Base-by-base conservation (phyloP, 108 stramenopile species). In the Fistulifera pelliculosa region DNA sequence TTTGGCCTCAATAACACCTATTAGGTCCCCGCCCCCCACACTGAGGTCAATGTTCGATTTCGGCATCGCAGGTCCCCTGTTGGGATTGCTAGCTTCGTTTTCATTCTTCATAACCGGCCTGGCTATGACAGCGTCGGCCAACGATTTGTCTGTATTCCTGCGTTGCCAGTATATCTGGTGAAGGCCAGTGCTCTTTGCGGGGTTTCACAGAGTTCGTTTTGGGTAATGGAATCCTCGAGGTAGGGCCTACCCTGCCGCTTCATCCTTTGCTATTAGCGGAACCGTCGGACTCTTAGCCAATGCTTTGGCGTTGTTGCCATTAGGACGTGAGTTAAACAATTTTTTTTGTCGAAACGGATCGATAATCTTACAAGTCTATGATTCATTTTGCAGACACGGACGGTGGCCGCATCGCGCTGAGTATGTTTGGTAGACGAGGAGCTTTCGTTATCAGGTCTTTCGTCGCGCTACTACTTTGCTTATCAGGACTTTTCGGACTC, bases 341-440 rank as follows among this genome's bases (percentile, higher is more conserved):
- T 50, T 47, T 23, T 50, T 41, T 49, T 0, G 5, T 50, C 45
- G 17, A 52, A 11, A 35, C 31, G 8, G 3, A 35, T 6, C 6
- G 8, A 35, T 35, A 8, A 35, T 35, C 31, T 35, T 8, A 35
- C 31, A 35, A 6, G 6, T 35, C 31, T 35, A 8, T n/a, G n/a
- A n/a, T n/a, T n/a, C 15, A 14, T 7, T 13, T 24, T 15, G 27
- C 39, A 64, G 76, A 85, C 27, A 85, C 87, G 13, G 87, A 89
- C 49, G 87, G 87, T 17, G 87, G 87, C 25, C 50, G 87, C 40
- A 80, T 83, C 41, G 47, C 66, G 18, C 38, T 69, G 17, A 65
- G 83, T 1, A 76, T 89, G 56, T 85, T 89, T 63, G 87, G 87
- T 21, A 52, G 87, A 52, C 62, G 69, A 13, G 74, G 71, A 43